These are phyloP conservation scores for Aspergillus eucalypticola DNA, from an alignment of 2,329 filamentous ascomycete genomes.

Conservation along the genomic window DNA sequence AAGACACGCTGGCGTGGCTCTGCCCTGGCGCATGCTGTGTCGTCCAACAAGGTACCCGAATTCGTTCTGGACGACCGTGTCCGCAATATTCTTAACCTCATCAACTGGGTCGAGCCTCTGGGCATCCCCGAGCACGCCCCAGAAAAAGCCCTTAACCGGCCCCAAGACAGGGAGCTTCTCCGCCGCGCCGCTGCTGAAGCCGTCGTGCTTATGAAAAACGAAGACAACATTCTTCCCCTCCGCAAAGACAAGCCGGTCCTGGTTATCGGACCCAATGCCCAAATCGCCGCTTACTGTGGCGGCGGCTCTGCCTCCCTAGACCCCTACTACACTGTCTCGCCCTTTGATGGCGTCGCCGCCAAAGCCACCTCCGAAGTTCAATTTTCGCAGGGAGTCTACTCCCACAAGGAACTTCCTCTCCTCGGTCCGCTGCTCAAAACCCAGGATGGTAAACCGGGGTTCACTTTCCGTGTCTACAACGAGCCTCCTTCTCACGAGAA, in stretches of 20 bases:
- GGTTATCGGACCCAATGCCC: slow-evolving; percentile 58
- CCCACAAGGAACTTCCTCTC: slow-evolving; percentile 64
- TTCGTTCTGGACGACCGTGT: slow-evolving; percentile 61
- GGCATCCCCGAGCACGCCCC: slow-evolving; percentile 57
- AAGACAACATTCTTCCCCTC: slow-evolving; percentile 62
- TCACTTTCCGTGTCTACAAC: slow-evolving; percentile 64
- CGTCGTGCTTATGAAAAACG: slow-evolving; percentile 73
- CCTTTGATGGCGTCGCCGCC: slow-evolving; percentile 45
- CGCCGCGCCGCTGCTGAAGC: slow-evolving; percentile 67
- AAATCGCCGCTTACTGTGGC: slow-evolving; percentile 54
- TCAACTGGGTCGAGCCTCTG: slow-evolving; percentile 58
- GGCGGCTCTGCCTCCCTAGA: slow-evolving; percentile 63
- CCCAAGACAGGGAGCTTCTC: slow-evolving; percentile 64
- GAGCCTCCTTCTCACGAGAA: slow-evolving; percentile 53
- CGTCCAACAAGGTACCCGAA: slow-evolving; percentile 58
- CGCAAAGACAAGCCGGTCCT: slow-evolving; percentile 49
- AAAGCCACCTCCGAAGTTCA: slow-evolving; percentile 39
- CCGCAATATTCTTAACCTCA: slow-evolving; percentile 59
- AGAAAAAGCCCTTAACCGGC: slow-evolving; percentile 58
- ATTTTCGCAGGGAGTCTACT: slow-evolving; percentile 64
- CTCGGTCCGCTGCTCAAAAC: slow-evolving; percentile 57
- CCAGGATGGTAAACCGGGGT: slow-evolving; percentile 56
- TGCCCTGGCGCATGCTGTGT: slow-evolving; percentile 47
- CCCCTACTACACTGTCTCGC: slow-evolving; percentile 49
- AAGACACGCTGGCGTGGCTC: slow-evolving; percentile 46